Conservation (phyloP, 2,329 filamentous ascomycete genomes). For the Aaosphaeria arxii region DNA sequence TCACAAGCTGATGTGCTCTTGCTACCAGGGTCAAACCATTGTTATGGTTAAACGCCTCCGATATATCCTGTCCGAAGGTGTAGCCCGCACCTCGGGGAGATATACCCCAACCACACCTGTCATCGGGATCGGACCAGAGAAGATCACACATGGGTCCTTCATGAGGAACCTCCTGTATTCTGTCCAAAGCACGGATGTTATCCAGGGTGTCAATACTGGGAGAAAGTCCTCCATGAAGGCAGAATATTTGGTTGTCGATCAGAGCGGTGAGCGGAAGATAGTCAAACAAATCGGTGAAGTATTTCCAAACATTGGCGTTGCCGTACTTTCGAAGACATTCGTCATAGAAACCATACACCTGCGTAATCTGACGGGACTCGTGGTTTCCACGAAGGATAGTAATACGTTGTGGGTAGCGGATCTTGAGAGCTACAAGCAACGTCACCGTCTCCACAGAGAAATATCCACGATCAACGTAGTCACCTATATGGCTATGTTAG, state of each 20-base stretch:
- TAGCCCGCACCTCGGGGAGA: slow-evolving; percentile 92
- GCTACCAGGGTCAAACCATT: slow-evolving; percentile 95
- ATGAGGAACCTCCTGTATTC: slow-evolving; percentile 69
- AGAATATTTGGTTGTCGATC: slow-evolving; percentile 71
- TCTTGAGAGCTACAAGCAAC: slow-evolving; percentile 93
- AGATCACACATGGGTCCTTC: slow-evolving; percentile 75
- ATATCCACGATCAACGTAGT: slow-evolving; percentile 98
- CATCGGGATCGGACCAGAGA: slow-evolving; percentile 88
- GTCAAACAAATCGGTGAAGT: slow-evolving; percentile 75
- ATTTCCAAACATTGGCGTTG: slow-evolving; percentile 76
- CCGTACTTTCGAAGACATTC: slow-evolving; percentile 76
- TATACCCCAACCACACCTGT: slow-evolving; percentile 94
- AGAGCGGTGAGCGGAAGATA: slow-evolving; percentile 72
- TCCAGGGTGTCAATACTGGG: slow-evolving; percentile 73
- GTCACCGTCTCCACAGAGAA: slow-evolving; percentile 99
- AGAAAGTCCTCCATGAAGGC: slow-evolving; percentile 69
- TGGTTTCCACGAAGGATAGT: slow-evolving; percentile 95
- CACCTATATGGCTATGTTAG: slow-evolving; percentile 56
- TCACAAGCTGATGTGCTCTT: slow-evolving; percentile 94
- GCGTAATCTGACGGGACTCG: slow-evolving; percentile 73
- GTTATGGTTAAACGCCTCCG: slow-evolving; percentile 98
- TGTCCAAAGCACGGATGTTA: slow-evolving; percentile 56
- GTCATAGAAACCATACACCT: slow-evolving; percentile 77
- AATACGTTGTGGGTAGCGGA: slow-evolving; percentile 95
- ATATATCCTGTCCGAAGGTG: slow-evolving; percentile 96